A percentile compares a stretch with the other conserved stretches of the same genome.
Evolutionary conservation across 805 yeast species (phyloP).

Genomic region (Vanderwaltozyma polyspora): DNA sequence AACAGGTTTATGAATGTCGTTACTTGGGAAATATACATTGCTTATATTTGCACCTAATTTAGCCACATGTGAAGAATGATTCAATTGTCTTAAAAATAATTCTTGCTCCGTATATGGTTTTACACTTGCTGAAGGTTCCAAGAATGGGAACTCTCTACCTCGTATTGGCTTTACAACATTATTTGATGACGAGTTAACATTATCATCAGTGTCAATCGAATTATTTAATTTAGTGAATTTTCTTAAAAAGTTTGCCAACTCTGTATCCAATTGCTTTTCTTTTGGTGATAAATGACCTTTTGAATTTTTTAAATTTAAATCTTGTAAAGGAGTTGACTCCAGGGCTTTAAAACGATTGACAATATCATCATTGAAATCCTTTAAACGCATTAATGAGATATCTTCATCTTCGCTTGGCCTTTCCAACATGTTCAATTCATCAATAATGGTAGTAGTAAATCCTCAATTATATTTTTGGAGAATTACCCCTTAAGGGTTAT

Average conservation of each 20-base stretch:
- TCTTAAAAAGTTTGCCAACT: slow-evolving; percentile 19
- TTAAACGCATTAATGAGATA: slow-evolving; percentile 16
- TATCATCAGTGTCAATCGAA: slow-evolving; percentile 8
- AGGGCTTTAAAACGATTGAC: slow-evolving; percentile 10
- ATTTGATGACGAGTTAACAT: slow-evolving; percentile 1
- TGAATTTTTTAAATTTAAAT: slow-evolving; percentile 5
- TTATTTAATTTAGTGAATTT: slow-evolving; percentile 18
- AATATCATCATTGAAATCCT: slow-evolving; percentile 19
- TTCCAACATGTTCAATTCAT: neutral
- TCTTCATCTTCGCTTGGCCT: slow-evolving; percentile 10
- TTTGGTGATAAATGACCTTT: slow-evolving; percentile 12
- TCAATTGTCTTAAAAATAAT: slow-evolving; percentile 59
- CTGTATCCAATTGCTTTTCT: slow-evolving; percentile 24
- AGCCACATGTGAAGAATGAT: slow-evolving; percentile 45
- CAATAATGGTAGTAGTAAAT: neutral
- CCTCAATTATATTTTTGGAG: no score
- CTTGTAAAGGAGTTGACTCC: slow-evolving; percentile 11
- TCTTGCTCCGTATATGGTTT: slow-evolving; percentile 72
- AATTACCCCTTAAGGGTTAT: no score
- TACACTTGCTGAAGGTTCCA: slow-evolving; percentile 47
- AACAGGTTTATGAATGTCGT: slow-evolving; percentile 51
- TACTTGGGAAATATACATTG: slow-evolving; percentile 59
- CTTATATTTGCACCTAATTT: slow-evolving; percentile 51
- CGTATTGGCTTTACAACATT: neutral
- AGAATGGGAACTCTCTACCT: slow-evolving; percentile 37